These are phyloP conservation scores for Halophytophthora batemanensis DNA, from an alignment of 352 stramenopile species.

Conservation along the genomic window DNA sequence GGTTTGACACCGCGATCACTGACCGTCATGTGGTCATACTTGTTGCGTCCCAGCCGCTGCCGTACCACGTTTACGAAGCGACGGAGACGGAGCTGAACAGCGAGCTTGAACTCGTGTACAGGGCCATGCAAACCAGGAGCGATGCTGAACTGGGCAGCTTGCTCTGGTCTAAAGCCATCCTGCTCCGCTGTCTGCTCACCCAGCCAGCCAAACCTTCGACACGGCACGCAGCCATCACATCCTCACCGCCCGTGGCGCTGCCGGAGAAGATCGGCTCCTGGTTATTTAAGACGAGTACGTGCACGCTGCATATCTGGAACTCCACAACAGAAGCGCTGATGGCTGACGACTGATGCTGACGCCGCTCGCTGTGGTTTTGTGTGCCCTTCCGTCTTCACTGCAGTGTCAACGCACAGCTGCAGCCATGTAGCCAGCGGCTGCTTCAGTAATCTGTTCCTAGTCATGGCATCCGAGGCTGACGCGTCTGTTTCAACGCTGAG, in stretches of 20 bases:
- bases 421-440: slow-evolving; percentile 65
- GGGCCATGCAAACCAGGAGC: slow-evolving; percentile 53
- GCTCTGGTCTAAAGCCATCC: slow-evolving; percentile 73
- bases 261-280: slow-evolving; percentile 63
- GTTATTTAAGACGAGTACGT: slow-evolving; percentile 79
- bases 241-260: slow-evolving; percentile 23
- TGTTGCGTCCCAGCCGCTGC: slow-evolving; percentile 33
- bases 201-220: slow-evolving; percentile 16
- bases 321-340: too few species aligned
- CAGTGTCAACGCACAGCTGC: slow-evolving; percentile 75
- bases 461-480: slow-evolving; percentile 23
- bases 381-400: slow-evolving; percentile 8
- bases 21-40: background rate
- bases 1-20: too few species aligned
- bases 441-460: slow-evolving; percentile 69
- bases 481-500: slow-evolving; percentile 21
- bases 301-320: too few species aligned
- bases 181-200: slow-evolving; percentile 50
- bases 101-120: slow-evolving; percentile 58
- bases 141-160: slow-evolving; percentile 49
- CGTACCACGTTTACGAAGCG: slow-evolving; percentile 54
- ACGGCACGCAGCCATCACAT: background rate
- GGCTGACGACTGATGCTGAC: too few species aligned
- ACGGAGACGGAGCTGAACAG: slow-evolving; percentile 49
- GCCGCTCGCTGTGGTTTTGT: slow-evolving; percentile 5